Evolutionary conservation across 176 grass and related monocot species (phyloP), one percentile per base, ranked within the genome.

Genomic region (Zizania latifolia): DNA sequence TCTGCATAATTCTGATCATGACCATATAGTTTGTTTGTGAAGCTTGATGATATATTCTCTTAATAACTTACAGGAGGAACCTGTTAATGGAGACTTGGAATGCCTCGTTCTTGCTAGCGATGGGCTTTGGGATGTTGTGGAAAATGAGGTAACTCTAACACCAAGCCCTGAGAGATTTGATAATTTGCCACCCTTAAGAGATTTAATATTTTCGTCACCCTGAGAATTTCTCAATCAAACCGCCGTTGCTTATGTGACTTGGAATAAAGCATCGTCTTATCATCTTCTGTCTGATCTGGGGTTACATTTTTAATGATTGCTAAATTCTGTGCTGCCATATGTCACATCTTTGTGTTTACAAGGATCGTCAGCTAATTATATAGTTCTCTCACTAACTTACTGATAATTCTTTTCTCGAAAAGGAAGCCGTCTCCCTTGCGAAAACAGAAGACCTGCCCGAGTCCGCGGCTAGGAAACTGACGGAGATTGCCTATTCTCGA

Each of bases 51-150:
- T 55, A 33, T 79, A 8, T 83, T 89, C 19, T 58, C 15, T 22
- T 37, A 10, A 30, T n/a, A 70, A 62, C 68, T 75, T 5, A 35
- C 85, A 99, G 95, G 89, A 90, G 70, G 84, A 94, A 85, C 51
- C 69, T 26, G 43, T 94, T 13, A 50, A 88, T 79, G 84, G 64
- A 43, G 79, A 94, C n/a, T 64, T 99, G 67, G 95, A 99, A 62
- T 87, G 88, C 45, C 61, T 99, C 72, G 91, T 99, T 79, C 91
- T 99, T 43, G 95, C 95, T 56, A 99, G 86, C 60, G 91, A 99
- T 66, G 91, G 91, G 27, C 83, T 99, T 65, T 99, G 95, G 95
- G 95, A 94, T 83, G 95, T 84, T 63, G 70, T 94, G 17, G 78
- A 93, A 77, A 94, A 99, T 43, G 95, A 99, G 95, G 95, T 99